These are phyloP conservation scores for Epichloe coenophiala DNA, from an alignment of 2,329 filamentous ascomycete genomes.

Conservation along the genomic window DNA sequence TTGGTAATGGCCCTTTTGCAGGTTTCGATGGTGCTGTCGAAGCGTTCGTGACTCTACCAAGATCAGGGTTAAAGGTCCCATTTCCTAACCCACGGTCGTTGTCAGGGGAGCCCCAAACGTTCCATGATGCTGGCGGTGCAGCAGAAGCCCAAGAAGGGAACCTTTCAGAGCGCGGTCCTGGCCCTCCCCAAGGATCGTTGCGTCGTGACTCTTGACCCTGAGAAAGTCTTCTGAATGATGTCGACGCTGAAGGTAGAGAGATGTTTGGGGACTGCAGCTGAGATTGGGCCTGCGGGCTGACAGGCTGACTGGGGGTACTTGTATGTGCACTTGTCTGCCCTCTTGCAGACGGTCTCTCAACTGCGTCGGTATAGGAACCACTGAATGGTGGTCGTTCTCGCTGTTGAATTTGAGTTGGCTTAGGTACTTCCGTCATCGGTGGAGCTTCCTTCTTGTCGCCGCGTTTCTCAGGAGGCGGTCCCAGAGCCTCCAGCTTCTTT, in stretches of 20 bases:
- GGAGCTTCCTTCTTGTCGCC: conserved; percentile 37
- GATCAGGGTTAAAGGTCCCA: conserved; percentile 57
- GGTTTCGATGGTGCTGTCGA: conserved; percentile 18
- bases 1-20: conserved; percentile 30
- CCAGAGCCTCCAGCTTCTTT: conserved; percentile 58
- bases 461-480: conserved; percentile 48
- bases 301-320: neutral
- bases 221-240: conserved; percentile 15
- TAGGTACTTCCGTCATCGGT: conserved; percentile 27
- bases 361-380: conserved; percentile 7
- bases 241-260: conserved; percentile 7
- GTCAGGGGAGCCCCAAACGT: conserved; percentile 65
- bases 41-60: conserved; percentile 34
- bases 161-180: conserved; percentile 30
- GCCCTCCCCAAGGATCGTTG: conserved; percentile 24
- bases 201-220: conserved; percentile 21
- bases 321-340: conserved; percentile 1
- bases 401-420: conserved; percentile 22
- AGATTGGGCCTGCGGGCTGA: conserved; percentile 2
- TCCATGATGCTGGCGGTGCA: conserved; percentile 34
- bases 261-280: conserved; percentile 9
- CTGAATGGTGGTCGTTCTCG: conserved; percentile 12
- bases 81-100: conserved; percentile 62
- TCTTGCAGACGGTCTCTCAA: neutral
- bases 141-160: conserved; percentile 36